Evolutionary conservation across 2,329 filamentous ascomycete genomes (phyloP).

Genomic region (Penicillium capsulatum): DNA sequence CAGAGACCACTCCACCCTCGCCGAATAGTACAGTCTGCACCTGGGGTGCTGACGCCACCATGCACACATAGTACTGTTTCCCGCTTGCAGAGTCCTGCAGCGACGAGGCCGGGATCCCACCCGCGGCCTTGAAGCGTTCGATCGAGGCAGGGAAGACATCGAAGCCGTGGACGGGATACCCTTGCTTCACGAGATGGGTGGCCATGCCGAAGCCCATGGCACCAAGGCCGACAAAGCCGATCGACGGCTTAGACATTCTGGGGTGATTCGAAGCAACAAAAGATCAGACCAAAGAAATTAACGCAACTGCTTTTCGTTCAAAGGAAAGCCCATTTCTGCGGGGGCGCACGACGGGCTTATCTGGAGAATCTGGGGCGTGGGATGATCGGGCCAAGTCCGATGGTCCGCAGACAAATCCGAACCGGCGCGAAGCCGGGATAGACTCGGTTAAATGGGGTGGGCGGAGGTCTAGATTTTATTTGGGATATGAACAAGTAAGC

Average conservation of each 20-base stretch:
- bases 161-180: conserved; percentile 65
- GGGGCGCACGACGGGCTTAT: conserved; percentile 13
- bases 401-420: conserved; percentile 1
- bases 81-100: conserved; percentile 59
- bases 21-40: conserved; percentile 63
- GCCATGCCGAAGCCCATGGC: conserved; percentile 84
- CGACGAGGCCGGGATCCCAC: conserved; percentile 57
- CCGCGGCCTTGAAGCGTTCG: conserved; percentile 60
- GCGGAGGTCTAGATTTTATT: no score
- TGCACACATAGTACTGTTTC: conserved; percentile 62
- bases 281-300: background rate
- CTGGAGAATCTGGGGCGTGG: conserved; percentile 12
- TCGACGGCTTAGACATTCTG: conserved; percentile 45
- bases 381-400: conserved; percentile 21
- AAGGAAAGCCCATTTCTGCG: background rate
- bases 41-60: conserved; percentile 71
- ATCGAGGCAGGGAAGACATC: conserved; percentile 66
- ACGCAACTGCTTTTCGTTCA: background rate
- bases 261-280: background rate
- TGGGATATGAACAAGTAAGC: no score
- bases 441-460: no score
- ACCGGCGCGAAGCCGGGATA: background rate
- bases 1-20: conserved; percentile 46
- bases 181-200: conserved; percentile 63
- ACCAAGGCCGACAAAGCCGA: conserved; percentile 70